These are phyloP conservation scores for Ophiocordyceps camponoti-rufipedis DNA, from an alignment of 2,329 filamentous ascomycete genomes.

Conservation along the genomic window DNA sequence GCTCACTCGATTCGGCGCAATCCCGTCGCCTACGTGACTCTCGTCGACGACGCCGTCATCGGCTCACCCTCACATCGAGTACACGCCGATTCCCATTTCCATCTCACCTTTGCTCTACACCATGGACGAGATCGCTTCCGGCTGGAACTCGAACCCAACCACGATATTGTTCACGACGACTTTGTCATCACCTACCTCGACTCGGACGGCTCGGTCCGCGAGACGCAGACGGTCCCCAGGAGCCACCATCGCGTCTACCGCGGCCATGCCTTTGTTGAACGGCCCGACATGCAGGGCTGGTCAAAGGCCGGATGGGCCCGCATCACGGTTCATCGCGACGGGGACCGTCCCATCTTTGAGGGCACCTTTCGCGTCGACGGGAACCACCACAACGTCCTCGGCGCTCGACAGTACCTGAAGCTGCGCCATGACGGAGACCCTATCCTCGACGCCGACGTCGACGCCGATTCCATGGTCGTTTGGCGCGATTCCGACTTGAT, in stretches of 20 bases:
- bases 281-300: slow-evolving; percentile 45
- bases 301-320: slow-evolving; percentile 73
- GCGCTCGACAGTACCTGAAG: slow-evolving; percentile 52
- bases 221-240: slow-evolving; percentile 52
- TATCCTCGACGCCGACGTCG: slow-evolving; percentile 31
- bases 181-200: slow-evolving; percentile 57
- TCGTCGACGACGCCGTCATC: slow-evolving; percentile 58
- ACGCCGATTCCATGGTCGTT: slow-evolving; percentile 61
- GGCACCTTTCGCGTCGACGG: slow-evolving; percentile 69
- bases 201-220: slow-evolving; percentile 48
- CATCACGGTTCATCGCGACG: slow-evolving; percentile 61
- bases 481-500: slow-evolving; percentile 81
- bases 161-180: slow-evolving; percentile 67
- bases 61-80: slow-evolving; percentile 63
- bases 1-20: slow-evolving; percentile 59
- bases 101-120: slow-evolving; percentile 64
- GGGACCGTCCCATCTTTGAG: slow-evolving; percentile 64
- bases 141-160: slow-evolving; percentile 71
- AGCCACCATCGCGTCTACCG: slow-evolving; percentile 67
- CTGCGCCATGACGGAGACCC: slow-evolving; percentile 56
- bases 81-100: slow-evolving; percentile 66
- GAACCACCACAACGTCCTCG: slow-evolving; percentile 75
- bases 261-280: slow-evolving; percentile 55
- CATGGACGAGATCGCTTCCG: slow-evolving; percentile 51
- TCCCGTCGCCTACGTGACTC: slow-evolving; percentile 55